These are phyloP conservation scores for Vachellia collinsii DNA, from an alignment of 306 rosid species.

Conservation along the genomic window DNA sequence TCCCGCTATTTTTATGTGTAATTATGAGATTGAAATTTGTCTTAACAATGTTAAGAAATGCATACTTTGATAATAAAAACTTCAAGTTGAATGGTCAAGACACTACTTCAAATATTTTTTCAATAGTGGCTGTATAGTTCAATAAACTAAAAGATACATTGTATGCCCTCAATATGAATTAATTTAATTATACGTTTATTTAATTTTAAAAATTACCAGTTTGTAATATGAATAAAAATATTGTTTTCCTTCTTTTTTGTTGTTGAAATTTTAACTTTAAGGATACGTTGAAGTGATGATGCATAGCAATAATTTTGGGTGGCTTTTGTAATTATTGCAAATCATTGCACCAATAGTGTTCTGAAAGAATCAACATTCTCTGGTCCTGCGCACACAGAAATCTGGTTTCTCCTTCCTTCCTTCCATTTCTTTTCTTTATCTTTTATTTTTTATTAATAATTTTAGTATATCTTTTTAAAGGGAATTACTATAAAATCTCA, in stretches of 20 bases:
- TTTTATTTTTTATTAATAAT: too few species aligned
- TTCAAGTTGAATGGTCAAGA: background rate
- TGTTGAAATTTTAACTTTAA: background rate
- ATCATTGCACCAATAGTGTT: background rate
- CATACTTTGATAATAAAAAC: background rate
- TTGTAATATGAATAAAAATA: background rate
- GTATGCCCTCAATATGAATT: background rate
- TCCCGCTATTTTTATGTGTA: too few species aligned
- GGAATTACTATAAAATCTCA: too few species aligned
- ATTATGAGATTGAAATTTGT: background rate
- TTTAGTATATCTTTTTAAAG: too few species aligned
- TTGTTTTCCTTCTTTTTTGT: background rate
- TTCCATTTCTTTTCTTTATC: background rate
- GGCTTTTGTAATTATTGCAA: background rate
- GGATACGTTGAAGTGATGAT: background rate
- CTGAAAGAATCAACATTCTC: background rate
- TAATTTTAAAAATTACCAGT: background rate
- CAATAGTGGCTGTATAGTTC: background rate
- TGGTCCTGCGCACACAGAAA: background rate
- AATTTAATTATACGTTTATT: too few species aligned
- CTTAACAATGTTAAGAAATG: background rate
- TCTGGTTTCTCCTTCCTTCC: background rate
- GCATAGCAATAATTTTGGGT: background rate
- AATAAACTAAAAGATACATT: background rate
- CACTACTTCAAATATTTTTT: too few species aligned